These are phyloP conservation scores for Ceriops tagal DNA, from an alignment of 345 rosid species.

Conservation along the genomic window DNA sequence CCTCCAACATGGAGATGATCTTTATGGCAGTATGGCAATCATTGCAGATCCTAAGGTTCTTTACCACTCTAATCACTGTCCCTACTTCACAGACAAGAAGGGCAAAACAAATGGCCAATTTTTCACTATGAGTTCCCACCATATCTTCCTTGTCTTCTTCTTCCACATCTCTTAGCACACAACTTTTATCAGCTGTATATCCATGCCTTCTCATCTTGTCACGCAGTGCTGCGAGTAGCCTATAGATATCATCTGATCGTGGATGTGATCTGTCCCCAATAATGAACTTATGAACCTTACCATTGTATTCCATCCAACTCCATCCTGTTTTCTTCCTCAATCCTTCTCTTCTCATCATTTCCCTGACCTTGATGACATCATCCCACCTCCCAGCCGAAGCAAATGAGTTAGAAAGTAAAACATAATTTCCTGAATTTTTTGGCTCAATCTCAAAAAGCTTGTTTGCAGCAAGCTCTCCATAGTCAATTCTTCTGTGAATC, in stretches of 20 bases:
- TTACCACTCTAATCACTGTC: slow-evolving; percentile 37
- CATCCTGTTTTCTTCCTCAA: slow-evolving; percentile 33
- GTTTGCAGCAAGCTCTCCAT: slow-evolving; percentile 32
- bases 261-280: slow-evolving; percentile 33
- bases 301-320: slow-evolving; percentile 32
- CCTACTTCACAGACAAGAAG: slow-evolving; percentile 38
- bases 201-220: slow-evolving; percentile 34
- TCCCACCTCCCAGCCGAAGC: slow-evolving; percentile 30
- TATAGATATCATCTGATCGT: slow-evolving; percentile 31
- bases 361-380: slow-evolving; percentile 21
- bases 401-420: slow-evolving; percentile 34
- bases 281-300: slow-evolving; percentile 28
- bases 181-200: slow-evolving; percentile 33
- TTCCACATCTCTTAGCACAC: slow-evolving; percentile 40
- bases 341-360: slow-evolving; percentile 25
- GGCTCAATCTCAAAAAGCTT: slow-evolving; percentile 36
- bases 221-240: slow-evolving; percentile 21
- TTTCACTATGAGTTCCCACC: slow-evolving; percentile 41
- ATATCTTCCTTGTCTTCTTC: slow-evolving; percentile 46
- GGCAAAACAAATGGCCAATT: slow-evolving; percentile 39
- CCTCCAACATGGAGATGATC: slow-evolving; percentile 32
- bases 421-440: slow-evolving; percentile 28
- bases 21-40: slow-evolving; percentile 39
- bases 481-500: slow-evolving; percentile 23
- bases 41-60: slow-evolving; percentile 37